Conservation (phyloP, 768 basidiomycete species). For the Termitomyces sp. region DNA sequence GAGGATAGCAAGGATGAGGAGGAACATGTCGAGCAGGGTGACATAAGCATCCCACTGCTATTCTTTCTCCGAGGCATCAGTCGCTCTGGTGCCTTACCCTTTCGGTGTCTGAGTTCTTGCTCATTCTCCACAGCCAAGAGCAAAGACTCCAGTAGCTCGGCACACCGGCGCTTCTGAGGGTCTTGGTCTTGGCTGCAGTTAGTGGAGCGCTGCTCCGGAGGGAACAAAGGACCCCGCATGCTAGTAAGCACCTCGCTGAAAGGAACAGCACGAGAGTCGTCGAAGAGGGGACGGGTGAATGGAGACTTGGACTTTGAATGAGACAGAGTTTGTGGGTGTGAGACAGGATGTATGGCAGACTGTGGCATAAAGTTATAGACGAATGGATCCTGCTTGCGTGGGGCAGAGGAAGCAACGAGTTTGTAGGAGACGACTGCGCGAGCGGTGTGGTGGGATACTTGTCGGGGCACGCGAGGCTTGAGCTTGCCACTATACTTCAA, state of each 20-base stretch:
- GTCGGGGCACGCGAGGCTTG: background rate
- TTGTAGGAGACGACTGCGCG: slow-evolving; percentile 18
- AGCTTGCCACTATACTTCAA: background rate
- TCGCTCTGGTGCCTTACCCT: slow-evolving; percentile 25
- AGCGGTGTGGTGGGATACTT: background rate
- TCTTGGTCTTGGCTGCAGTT: slow-evolving; percentile 17
- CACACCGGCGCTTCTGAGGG: slow-evolving; percentile 14
- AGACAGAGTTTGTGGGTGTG: slow-evolving; percentile 3
- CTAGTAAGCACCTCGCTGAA: slow-evolving; percentile 52
- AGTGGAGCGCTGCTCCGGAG: slow-evolving; percentile 27
- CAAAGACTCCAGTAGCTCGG: slow-evolving; percentile 38
- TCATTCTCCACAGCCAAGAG: slow-evolving; percentile 39
- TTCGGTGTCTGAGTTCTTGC: slow-evolving; percentile 26
- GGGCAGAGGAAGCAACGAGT: slow-evolving; percentile 6
- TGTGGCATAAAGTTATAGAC: slow-evolving; percentile 23
- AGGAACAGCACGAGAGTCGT: slow-evolving; percentile 36
- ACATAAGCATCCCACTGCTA: slow-evolving; percentile 1
- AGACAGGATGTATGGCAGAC: background rate
- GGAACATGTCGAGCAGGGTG: slow-evolving; percentile 11
- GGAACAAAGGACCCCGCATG: slow-evolving; percentile 59
- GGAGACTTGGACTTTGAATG: slow-evolving; percentile 12
- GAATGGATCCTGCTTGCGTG: slow-evolving; percentile 16
- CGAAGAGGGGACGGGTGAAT: slow-evolving; percentile 21
- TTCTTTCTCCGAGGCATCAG: slow-evolving; percentile 5
- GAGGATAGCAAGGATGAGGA: slow-evolving; percentile 20